Evolutionary conservation across 306 rosid species (phyloP).

Genomic region (Lathyrus oleraceus): DNA sequence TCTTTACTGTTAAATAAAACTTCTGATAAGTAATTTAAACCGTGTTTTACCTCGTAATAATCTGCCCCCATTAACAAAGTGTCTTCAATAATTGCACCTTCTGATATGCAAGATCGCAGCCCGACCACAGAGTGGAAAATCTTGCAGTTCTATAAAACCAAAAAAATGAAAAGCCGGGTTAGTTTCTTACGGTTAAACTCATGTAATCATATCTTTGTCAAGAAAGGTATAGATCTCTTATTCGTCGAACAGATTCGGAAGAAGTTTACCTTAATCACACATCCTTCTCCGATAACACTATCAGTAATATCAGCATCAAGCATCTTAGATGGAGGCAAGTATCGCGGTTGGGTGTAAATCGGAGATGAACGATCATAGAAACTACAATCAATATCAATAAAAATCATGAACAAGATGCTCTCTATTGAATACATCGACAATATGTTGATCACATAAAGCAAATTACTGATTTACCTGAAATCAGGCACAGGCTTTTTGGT

Average conservation of each 20-base stretch:
- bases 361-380: slow-evolving; percentile 99
- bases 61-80: slow-evolving; percentile 96
- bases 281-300: slow-evolving; percentile 97
- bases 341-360: slow-evolving; percentile 98
- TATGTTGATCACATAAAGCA: not conserved
- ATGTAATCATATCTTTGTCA: not conserved
- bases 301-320: slow-evolving; percentile 98
- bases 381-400: slow-evolving; percentile 48
- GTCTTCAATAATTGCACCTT: slow-evolving; percentile 97
- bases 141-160: slow-evolving; percentile 76
- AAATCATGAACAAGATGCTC: slow-evolving; percentile 11
- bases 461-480: slow-evolving; percentile 64
- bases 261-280: slow-evolving; percentile 82
- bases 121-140: slow-evolving; percentile 96
- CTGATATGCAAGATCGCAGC: slow-evolving; percentile 90
- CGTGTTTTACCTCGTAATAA: slow-evolving; percentile 78
- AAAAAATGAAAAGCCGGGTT: slow-evolving; percentile 24
- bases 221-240: not conserved
- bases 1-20: not conserved
- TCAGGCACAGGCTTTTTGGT: slow-evolving; percentile 97
- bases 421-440: slow-evolving; percentile 22
- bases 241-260: not conserved
- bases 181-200: slow-evolving; percentile 7
- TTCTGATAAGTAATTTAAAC: not conserved
- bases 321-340: slow-evolving; percentile 98